Evolutionary conservation across 441 rosid species (phyloP).

Genomic region (Populus hybrid): DNA sequence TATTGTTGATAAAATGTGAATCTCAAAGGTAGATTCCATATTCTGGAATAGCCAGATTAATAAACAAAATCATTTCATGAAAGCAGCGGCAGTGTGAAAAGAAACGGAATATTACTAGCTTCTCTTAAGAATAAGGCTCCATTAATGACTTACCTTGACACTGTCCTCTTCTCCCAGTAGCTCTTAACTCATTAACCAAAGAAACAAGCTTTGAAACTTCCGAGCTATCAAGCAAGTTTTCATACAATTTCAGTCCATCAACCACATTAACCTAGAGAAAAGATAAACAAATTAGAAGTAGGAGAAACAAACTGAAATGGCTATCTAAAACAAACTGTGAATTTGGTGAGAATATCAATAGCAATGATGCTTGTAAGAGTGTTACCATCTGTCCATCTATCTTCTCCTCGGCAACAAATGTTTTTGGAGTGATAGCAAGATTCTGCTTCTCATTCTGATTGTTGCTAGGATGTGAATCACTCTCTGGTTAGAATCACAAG

Average conservation of each 20-base stretch:
- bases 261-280: slow-evolving; percentile 72
- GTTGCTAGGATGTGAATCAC: slow-evolving; percentile 26
- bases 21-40: background rate
- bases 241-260: slow-evolving; percentile 81
- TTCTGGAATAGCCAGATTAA: background rate
- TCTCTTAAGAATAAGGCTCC: background rate
- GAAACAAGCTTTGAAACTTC: slow-evolving; percentile 68
- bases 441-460: slow-evolving; percentile 47
- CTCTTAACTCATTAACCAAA: slow-evolving; percentile 65
- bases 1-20: background rate
- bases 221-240: slow-evolving; percentile 43
- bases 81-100: background rate
- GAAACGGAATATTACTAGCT: background rate
- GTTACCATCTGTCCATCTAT: slow-evolving; percentile 70
- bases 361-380: background rate
- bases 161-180: slow-evolving; percentile 68
- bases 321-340: background rate
- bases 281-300: slow-evolving; percentile 12
- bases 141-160: slow-evolving; percentile 63
- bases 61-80: background rate
- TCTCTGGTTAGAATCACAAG: slow-evolving; percentile 32
- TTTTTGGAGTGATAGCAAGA: slow-evolving; percentile 39
- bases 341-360: background rate
- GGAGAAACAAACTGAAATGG: slow-evolving; percentile 1
- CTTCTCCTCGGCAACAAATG: slow-evolving; percentile 60